phyloP scores from a whole-genome alignment of 2,329 filamentous ascomycete species.

The Fusarium sp. region DNA sequence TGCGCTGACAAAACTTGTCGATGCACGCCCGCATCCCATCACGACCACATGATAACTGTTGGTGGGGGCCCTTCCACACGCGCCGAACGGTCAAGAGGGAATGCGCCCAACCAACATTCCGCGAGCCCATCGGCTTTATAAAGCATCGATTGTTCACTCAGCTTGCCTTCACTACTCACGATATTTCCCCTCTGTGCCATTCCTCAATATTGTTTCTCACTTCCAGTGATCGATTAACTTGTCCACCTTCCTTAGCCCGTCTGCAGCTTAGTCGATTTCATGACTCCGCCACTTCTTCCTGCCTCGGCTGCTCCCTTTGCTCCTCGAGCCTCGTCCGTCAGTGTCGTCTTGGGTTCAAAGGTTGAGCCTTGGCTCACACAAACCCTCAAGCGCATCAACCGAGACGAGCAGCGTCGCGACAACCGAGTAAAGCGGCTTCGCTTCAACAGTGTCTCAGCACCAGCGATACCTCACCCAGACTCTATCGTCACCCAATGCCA shows the following conservation, averaged over 20 bases:
- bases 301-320: conserved; percentile 97
- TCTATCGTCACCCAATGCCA: conserved; percentile 86
- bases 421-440: conserved; percentile 42
- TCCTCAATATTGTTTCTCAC: not conserved
- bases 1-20: not conserved
- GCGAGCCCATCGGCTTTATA: not conserved
- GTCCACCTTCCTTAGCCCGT: not conserved
- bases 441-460: conserved; percentile 97
- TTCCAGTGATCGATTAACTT: not conserved
- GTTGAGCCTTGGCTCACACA: conserved; percentile 97
- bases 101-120: not conserved
- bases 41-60: not conserved
- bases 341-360: conserved; percentile 91
- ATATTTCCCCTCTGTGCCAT: not conserved
- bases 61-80: not conserved
- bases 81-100: not conserved
- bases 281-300: conserved; percentile 93
- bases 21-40: not conserved
- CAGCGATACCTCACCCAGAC: conserved; percentile 95
- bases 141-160: not conserved
- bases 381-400: conserved; percentile 86
- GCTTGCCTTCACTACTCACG: not conserved
- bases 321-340: conserved; percentile 88
- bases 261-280: conserved; percentile 51
- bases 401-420: conserved; percentile 71